Evolutionary conservation across 345 rosid species (phyloP).

Genomic region (Hirschfeldia incana): DNA sequence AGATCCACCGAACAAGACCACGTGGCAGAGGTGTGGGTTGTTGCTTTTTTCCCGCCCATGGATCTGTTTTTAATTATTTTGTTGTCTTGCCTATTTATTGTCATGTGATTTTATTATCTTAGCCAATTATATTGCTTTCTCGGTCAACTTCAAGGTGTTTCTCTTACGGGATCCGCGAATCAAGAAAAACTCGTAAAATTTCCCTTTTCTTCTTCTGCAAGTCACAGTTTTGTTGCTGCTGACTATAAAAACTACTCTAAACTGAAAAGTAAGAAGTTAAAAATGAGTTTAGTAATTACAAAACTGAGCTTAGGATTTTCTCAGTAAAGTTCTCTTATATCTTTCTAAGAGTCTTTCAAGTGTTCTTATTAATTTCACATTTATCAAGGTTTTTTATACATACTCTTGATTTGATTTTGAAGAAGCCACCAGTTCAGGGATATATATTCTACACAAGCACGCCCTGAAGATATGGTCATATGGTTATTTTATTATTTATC

Average conservation of each 20-base stretch:
- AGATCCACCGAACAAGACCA: conserved; percentile 38
- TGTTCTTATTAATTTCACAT: not conserved
- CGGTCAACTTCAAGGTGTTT: conserved; percentile 24
- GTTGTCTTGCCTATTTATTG: conserved; percentile 14
- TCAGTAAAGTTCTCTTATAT: not conserved
- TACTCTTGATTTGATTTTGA: not conserved
- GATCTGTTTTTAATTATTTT: conserved; percentile 16
- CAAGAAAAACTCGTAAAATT: not conserved
- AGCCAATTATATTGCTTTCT: conserved; percentile 1
- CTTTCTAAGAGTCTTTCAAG: not conserved
- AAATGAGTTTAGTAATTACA: not conserved
- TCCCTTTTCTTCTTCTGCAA: not conserved
- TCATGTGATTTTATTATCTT: conserved; percentile 23
- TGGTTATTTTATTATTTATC: not conserved
- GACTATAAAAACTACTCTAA: not conserved
- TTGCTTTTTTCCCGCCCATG: conserved; percentile 39
- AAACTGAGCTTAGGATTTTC: not conserved
- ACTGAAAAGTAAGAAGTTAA: not conserved
- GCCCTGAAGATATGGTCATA: not conserved
- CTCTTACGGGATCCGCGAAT: not conserved
- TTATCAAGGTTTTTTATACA: not conserved
- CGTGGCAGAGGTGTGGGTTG: conserved; percentile 38
- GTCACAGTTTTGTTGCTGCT: not conserved
- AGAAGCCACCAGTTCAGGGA: not conserved
- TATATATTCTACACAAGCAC: not conserved